Evolutionary conservation across 805 yeast genomes (phyloP).

Genomic region (Yarrowia osloensis): DNA sequence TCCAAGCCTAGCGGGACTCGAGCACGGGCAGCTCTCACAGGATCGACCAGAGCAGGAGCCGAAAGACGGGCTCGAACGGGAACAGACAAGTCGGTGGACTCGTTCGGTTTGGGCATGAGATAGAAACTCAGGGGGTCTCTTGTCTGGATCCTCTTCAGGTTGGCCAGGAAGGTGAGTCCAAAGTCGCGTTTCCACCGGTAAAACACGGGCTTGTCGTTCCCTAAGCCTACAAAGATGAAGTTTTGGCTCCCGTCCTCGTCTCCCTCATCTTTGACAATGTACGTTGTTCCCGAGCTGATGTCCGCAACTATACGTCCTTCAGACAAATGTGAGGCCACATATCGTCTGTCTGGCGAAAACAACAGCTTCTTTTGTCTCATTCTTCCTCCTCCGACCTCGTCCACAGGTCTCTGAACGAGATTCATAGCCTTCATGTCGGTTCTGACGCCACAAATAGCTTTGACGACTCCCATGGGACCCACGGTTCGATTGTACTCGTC

Average conservation of each 20-base stretch:
- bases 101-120: neutral
- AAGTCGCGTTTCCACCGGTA: neutral
- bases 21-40: neutral
- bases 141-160: neutral
- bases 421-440: neutral
- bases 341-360: neutral
- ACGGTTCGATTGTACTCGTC: too few species aligned
- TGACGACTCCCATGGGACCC: too few species aligned
- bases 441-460: neutral
- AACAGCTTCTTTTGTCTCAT: neutral
- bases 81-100: neutral
- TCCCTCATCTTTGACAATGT: neutral
- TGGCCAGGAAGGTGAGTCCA: neutral
- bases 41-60: neutral
- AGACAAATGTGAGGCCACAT: neutral
- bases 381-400: neutral
- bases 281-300: neutral
- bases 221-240: neutral
- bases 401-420: neutral
- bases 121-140: neutral
- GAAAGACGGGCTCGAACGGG: neutral
- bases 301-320: neutral
- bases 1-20: conserved; percentile 1
- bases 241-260: neutral
- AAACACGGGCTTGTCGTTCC: neutral